phyloP scores from a whole-genome alignment of 1,139 yeast species.

The Debaryomyces subglobosus region DNA sequence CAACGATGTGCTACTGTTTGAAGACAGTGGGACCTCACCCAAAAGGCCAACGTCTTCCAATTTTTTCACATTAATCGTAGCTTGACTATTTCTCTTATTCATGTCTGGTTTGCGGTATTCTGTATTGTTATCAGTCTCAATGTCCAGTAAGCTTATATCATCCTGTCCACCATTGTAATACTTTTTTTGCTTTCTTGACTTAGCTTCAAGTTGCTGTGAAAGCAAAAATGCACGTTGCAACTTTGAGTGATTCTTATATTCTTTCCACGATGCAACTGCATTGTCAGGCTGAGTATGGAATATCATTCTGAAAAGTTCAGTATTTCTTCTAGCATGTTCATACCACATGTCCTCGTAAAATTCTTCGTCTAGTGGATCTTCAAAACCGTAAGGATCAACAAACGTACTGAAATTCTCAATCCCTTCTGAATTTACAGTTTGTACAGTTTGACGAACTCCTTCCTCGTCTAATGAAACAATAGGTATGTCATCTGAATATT shows the following conservation, averaged over 20 bases:
- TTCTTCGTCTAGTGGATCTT: conserved; percentile 77
- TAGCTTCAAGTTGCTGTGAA: conserved; percentile 50
- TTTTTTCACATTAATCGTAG: conserved; percentile 29
- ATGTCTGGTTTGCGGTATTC: conserved; percentile 13
- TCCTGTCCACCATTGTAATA: conserved; percentile 17
- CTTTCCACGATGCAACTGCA: conserved; percentile 83
- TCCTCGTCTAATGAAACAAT: conserved; percentile 50
- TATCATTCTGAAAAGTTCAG: conserved; percentile 76
- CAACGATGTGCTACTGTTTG: conserved; percentile 2
- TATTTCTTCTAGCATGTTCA: conserved; percentile 81
- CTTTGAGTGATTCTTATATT: conserved; percentile 71
- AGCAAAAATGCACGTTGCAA: conserved; percentile 57
- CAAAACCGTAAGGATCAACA: conserved; percentile 85
- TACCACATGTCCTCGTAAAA: conserved; percentile 91
- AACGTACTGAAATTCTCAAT: conserved; percentile 44
- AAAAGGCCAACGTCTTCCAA: conserved; percentile 40
- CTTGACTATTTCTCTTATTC: conserved; percentile 24
- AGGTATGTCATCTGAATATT: conserved; percentile 40
- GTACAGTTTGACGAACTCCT: conserved; percentile 48
- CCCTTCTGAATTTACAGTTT: conserved; percentile 35
- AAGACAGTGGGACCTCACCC: conserved; percentile 41
- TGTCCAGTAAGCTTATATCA: conserved; percentile 19
- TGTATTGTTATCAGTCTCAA: conserved; percentile 16
- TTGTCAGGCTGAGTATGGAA: conserved; percentile 97
- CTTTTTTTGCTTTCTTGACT: conserved; percentile 25